Percentiles rank a stretch among this genome's conserved stretches.
phyloP scores from a whole-genome alignment of 2,329 filamentous ascomycete species.

The Amauroascus verrucosus region DNA sequence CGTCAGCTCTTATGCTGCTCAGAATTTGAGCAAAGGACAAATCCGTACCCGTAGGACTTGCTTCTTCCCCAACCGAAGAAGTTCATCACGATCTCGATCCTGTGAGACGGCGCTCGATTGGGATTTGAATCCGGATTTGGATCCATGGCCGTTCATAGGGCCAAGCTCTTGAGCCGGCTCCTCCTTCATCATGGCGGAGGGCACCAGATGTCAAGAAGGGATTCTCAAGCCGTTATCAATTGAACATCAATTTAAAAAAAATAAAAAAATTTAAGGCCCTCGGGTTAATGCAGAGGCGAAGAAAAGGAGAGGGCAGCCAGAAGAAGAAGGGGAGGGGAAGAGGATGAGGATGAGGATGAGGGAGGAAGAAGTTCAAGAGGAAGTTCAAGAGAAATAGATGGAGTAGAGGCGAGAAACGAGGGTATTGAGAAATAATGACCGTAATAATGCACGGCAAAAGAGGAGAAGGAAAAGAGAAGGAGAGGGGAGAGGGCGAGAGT shows the following conservation, averaged over 20 bases:
- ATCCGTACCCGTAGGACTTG: constrained; percentile 33
- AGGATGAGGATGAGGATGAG: not conserved
- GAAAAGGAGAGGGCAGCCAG: not conserved
- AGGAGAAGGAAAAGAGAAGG: not conserved
- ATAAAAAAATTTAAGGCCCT: not conserved
- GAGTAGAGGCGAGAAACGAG: not conserved
- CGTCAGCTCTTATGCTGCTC: not conserved
- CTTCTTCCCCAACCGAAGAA: constrained; percentile 35
- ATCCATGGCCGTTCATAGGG: constrained; percentile 6
- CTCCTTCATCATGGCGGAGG: constrained; percentile 4
- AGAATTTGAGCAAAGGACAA: constrained; percentile 14
- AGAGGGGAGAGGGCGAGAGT: not conserved
- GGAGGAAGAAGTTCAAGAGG: not conserved
- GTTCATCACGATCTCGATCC: constrained; percentile 25
- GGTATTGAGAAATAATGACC: not conserved
- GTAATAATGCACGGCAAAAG: not conserved
- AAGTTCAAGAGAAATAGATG: not conserved
- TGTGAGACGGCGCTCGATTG: constrained; percentile 3
- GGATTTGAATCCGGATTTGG: constrained; percentile 4
- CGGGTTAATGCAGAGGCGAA: not conserved
- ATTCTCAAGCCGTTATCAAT: not conserved
- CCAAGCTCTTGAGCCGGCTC: constrained; percentile 7
- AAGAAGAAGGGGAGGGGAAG: not conserved
- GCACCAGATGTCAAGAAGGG: not conserved
- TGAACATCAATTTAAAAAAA: constrained; percentile 1